Evolutionary conservation across 257 asterid genomes (phyloP).

Genomic region (Verbena officinalis): DNA sequence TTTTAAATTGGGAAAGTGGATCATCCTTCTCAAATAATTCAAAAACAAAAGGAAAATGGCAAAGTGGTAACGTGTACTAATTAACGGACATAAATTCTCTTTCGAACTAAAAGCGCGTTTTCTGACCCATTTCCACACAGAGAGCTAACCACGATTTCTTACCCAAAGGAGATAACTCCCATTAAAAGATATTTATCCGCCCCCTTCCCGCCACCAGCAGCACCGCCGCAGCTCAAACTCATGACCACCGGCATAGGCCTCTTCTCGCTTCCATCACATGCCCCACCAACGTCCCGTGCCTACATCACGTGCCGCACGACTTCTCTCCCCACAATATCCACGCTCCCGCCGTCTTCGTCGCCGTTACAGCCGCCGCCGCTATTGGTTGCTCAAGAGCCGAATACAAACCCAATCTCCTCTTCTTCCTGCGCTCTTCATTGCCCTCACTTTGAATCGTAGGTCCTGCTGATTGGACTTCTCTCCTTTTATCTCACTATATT

Average conservation of each 20-base stretch:
- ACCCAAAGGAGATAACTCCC: constrained; percentile 13
- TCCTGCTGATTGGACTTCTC: not conserved
- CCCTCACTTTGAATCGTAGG: constrained; percentile 72
- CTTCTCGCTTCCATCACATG: constrained; percentile 40
- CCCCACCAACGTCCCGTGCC: constrained; percentile 30
- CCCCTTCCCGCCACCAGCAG: constrained; percentile 43
- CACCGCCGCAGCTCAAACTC: constrained; percentile 30
- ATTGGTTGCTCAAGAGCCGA: constrained; percentile 29
- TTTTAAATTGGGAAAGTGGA: no score
- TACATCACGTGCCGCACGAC: constrained; percentile 36
- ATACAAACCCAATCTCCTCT: constrained; percentile 39
- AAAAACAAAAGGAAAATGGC: no score
- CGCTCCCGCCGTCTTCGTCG: constrained; percentile 25
- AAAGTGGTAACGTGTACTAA: no score
- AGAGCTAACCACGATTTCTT: not conserved
- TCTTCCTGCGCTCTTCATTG: constrained; percentile 71
- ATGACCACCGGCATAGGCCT: constrained; percentile 41
- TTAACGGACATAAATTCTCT: no score
- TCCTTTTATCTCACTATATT: not conserved
- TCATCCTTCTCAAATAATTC: no score
- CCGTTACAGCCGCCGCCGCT: constrained; percentile 24
- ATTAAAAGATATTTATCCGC: constrained; percentile 17
- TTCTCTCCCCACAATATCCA: constrained; percentile 27
- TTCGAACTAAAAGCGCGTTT: no score
- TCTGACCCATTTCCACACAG: not conserved